Evolutionary conservation across 192 early-diverging fungal species (phyloP), one percentile per base, ranked within the genome.

Genomic region (Thamnidium elegans): DNA sequence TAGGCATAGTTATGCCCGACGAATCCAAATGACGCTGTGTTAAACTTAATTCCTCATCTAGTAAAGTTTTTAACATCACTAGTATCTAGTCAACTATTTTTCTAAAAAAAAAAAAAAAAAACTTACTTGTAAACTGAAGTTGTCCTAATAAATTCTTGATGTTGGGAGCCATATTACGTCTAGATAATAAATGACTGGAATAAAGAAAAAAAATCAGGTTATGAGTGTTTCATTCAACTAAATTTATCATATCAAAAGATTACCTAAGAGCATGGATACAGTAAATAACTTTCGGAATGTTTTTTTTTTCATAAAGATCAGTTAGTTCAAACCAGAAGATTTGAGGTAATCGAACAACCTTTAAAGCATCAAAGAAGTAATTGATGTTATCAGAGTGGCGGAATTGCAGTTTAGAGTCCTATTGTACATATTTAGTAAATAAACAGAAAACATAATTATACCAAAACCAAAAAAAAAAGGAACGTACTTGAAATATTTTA

Each of bases 301-400:
- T 99, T 69, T 97, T 99, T 79, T 94, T 93, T 67, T 99, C 96
- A 76, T 99, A 99, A 44, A 99, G 74, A 77, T 99, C 98, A 0
- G 91, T 95, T 67, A 95, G 76, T 75, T 98, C 96, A 78, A 99
- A 99, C 71, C 94, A 90, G 73, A 98, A 99, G 67, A 95, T 85
- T 86, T 90, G 66, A 7, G 96, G 96, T 13, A 99, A 77, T 14
- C 89, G 82, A 42, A 94, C 86, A 50, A 84, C 83, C 51, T 82
- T 79, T 66, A 94, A 89, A 26, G 92, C 91, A 14, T 79, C 76
- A 63, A 99, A 89, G 44, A 97, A 88, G 67, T 83, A 94, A 74
- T 97, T 96, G 75, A 98, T 96, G 74, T 99, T 99, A 77, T 98
- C 97, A 2, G 97, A 98, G 75, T 95, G 95, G 48, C 91, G 86